phyloP scores from a whole-genome alignment of 441 rosid genomes.

The Geranium incanum region DNA sequence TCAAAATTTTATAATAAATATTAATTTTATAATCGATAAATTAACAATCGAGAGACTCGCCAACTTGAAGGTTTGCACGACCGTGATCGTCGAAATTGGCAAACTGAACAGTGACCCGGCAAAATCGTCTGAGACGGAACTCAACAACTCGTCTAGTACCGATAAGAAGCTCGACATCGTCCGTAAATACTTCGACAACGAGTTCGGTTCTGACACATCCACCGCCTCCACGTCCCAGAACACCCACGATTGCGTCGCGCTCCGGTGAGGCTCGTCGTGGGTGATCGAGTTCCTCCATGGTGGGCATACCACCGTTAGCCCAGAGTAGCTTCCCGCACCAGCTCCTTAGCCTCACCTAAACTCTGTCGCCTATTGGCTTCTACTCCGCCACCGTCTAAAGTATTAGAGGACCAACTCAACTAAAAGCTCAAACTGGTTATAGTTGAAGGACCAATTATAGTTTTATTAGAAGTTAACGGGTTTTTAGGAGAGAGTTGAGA shows the following conservation, averaged over 20 bases:
- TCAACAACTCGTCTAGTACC: constrained; percentile 42
- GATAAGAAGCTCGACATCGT: constrained; percentile 54
- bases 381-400: no score
- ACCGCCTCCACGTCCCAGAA: constrained; percentile 53
- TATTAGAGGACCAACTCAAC: no score
- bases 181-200: constrained; percentile 29
- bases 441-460: no score
- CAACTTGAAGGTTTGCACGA: constrained; percentile 11
- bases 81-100: constrained; percentile 29
- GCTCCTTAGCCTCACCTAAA: constrained; percentile 39
- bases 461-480: no score
- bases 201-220: constrained; percentile 28
- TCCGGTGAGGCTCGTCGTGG: constrained; percentile 52
- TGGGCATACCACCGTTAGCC: constrained; percentile 61
- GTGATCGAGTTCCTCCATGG: constrained; percentile 69
- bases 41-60: not conserved
- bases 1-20: no score
- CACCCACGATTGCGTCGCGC: constrained; percentile 45
- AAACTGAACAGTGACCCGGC: constrained; percentile 38
- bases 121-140: constrained; percentile 36
- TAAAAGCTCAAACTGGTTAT: no score
- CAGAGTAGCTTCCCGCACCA: constrained; percentile 58
- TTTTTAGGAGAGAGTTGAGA: no score
- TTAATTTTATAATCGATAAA: no score
- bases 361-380: constrained; percentile 42